Conservation (phyloP, 805 yeast species). For the Sugiyamaella lignohabitans region DNA sequence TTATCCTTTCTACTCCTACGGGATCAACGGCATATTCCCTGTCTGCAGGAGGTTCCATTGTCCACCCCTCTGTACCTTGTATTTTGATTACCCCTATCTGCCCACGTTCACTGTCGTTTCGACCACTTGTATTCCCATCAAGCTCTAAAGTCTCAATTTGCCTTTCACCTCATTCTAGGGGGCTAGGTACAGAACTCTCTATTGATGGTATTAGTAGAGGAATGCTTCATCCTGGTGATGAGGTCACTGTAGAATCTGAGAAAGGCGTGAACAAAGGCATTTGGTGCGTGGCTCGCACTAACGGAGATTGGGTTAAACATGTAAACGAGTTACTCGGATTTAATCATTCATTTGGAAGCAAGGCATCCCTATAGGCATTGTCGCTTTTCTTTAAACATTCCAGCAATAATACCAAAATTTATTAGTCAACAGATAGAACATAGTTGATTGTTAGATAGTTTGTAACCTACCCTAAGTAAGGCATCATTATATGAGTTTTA, state of each 20-base stretch:
- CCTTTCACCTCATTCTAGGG: slow-evolving; percentile 31
- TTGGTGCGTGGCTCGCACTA: slow-evolving; percentile 79
- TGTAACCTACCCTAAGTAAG: no score
- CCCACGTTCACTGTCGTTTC: slow-evolving; percentile 82
- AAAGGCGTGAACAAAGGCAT: slow-evolving; percentile 45
- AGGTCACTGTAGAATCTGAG: slow-evolving; percentile 25
- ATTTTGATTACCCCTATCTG: slow-evolving; percentile 84
- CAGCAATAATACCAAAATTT: no score
- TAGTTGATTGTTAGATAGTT: no score
- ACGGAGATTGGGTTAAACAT: slow-evolving; percentile 88
- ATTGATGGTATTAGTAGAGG: slow-evolving; percentile 81
- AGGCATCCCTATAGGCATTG: no score
- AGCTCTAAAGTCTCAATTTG: slow-evolving; percentile 53
- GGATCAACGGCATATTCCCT: slow-evolving; percentile 93
- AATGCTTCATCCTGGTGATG: slow-evolving; percentile 62
- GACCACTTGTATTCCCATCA: slow-evolving; percentile 80
- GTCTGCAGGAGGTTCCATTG: slow-evolving; percentile 87
- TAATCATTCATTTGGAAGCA: slow-evolving; percentile 64
- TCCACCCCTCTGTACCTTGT: slow-evolving; percentile 81
- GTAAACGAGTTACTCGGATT: slow-evolving; percentile 84
- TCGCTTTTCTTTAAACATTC: no score
- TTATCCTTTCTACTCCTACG: slow-evolving; percentile 80
- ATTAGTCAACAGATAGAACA: no score
- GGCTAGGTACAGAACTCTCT: slow-evolving; percentile 50
- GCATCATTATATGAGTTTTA: no score